phyloP scores from a whole-genome alignment of 2,329 filamentous ascomycete species.

The Emmonsia crescens region DNA sequence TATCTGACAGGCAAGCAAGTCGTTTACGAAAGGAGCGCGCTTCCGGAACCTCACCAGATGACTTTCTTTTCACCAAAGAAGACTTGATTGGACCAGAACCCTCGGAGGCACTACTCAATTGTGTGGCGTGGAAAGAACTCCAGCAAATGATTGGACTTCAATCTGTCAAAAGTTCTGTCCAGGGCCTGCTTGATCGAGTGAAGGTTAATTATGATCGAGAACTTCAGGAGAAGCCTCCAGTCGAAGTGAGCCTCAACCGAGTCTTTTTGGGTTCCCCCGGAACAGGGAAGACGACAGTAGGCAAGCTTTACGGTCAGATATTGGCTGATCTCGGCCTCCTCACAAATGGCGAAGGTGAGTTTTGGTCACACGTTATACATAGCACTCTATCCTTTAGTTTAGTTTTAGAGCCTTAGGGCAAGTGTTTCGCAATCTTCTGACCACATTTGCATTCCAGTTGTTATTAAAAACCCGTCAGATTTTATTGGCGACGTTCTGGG shows the following conservation, averaged over 20 bases:
- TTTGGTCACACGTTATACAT: not conserved
- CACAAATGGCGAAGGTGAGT: conserved; percentile 54
- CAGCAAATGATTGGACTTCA: conserved; percentile 48
- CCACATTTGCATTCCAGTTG: conserved; percentile 34
- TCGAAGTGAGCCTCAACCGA: conserved; percentile 55
- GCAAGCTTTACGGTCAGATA: conserved; percentile 60
- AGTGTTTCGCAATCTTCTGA: not conserved
- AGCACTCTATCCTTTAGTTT: conserved; percentile 9
- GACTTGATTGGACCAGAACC: conserved; percentile 65
- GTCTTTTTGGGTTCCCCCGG: conserved; percentile 63
- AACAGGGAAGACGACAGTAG: conserved; percentile 67
- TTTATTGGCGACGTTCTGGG: conserved; percentile 57
- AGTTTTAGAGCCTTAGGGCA: not conserved
- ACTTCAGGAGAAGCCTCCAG: conserved; percentile 46
- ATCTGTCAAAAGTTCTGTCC: conserved; percentile 52
- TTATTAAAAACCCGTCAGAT: conserved; percentile 62
- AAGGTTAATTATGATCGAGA: conserved; percentile 56
- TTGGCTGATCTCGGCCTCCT: conserved; percentile 57
- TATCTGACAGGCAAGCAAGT: conserved; percentile 49
- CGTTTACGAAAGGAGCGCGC: conserved; percentile 43
- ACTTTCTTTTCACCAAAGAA: conserved; percentile 50
- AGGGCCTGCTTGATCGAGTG: conserved; percentile 49
- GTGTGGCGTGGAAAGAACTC: conserved; percentile 48
- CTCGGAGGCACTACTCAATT: conserved; percentile 40
- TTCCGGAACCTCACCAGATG: conserved; percentile 37